These are phyloP conservation scores for Rosellinia necatrix DNA, from an alignment of 2,329 filamentous ascomycete genomes.

Conservation along the genomic window DNA sequence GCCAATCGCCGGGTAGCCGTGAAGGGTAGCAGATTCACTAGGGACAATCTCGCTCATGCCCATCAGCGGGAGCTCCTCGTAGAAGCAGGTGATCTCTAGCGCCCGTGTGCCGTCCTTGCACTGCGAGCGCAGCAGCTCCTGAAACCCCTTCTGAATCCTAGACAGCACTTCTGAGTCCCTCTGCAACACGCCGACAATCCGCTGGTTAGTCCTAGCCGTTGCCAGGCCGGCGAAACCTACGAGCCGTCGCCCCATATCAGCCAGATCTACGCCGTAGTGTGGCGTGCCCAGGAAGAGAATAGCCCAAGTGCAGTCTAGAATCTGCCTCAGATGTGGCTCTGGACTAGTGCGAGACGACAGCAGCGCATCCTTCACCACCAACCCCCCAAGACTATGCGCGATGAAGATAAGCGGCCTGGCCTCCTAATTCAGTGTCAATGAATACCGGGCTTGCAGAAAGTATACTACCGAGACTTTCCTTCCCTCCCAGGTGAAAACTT, in stretches of 20 bases:
- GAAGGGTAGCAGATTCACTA: conserved; percentile 4
- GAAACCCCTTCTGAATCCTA: conserved; percentile 11
- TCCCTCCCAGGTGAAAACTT: not conserved
- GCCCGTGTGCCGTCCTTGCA: not conserved
- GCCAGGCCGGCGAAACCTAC: not conserved
- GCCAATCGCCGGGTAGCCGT: conserved; percentile 2
- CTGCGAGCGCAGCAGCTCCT: conserved; percentile 1
- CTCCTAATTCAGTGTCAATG: not conserved
- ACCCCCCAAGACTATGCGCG: conserved; percentile 13
- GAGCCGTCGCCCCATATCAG: not conserved
- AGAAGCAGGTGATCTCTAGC: conserved; percentile 13
- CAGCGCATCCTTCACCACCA: conserved; percentile 18
- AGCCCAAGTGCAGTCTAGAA: conserved; percentile 1
- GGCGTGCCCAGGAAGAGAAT: conserved; percentile 17
- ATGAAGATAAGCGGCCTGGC: conserved; percentile 15
- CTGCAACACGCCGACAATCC: conserved; percentile 1
- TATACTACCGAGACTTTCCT: not conserved
- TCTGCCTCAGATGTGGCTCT: conserved; percentile 2
- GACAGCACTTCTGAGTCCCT: conserved; percentile 9
- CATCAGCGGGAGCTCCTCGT: conserved; percentile 12
- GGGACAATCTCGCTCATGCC: not conserved
- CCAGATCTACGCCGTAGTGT: conserved; percentile 6
- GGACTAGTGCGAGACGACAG: conserved; percentile 4
- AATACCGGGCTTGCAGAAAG: not conserved
- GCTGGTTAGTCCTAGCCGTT: not conserved